Evolutionary conservation across 2,329 filamentous ascomycete genomes (phyloP).

Genomic region (Penicillium fuscoglaucum): DNA sequence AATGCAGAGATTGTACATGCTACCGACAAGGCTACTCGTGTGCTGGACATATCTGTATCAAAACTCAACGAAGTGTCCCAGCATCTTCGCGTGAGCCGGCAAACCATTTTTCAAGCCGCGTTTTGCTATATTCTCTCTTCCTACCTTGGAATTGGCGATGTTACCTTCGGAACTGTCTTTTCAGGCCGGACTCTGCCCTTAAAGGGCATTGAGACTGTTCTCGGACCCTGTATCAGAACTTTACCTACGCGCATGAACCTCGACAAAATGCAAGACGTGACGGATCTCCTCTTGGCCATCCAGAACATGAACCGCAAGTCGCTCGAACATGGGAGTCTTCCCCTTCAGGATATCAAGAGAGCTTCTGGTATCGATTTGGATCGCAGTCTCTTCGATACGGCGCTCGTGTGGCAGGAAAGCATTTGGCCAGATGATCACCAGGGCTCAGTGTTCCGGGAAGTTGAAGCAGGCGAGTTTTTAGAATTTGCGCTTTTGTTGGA

Average conservation of each 20-base stretch:
- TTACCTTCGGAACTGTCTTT: constrained; percentile 75
- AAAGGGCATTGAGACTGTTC: constrained; percentile 66
- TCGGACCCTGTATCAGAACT: constrained; percentile 78
- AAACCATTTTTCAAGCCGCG: constrained; percentile 74
- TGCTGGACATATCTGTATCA: constrained; percentile 38
- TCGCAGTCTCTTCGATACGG: constrained; percentile 66
- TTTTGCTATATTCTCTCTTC: constrained; percentile 65
- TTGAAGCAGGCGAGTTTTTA: constrained; percentile 66
- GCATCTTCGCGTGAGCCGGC: constrained; percentile 57
- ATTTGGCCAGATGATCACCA: constrained; percentile 43
- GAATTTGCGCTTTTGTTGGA: constrained; percentile 78
- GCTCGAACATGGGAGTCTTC: constrained; percentile 63
- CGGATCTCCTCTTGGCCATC: constrained; percentile 63
- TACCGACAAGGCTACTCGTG: constrained; percentile 29
- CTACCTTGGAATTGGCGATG: constrained; percentile 64
- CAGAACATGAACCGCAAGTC: constrained; percentile 66
- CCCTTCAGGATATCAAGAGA: constrained; percentile 69
- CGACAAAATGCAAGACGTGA: constrained; percentile 50
- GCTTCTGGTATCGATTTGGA: constrained; percentile 56
- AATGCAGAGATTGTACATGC: constrained; percentile 27
- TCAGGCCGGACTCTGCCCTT: constrained; percentile 78
- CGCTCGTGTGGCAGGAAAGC: constrained; percentile 85
- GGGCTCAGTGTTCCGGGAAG: constrained; percentile 52
- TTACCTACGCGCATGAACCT: constrained; percentile 70
- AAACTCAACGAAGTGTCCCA: constrained; percentile 42